Evolutionary conservation across 768 basidiomycete genomes (phyloP).

Genomic region (Strobilomyces confusus): DNA sequence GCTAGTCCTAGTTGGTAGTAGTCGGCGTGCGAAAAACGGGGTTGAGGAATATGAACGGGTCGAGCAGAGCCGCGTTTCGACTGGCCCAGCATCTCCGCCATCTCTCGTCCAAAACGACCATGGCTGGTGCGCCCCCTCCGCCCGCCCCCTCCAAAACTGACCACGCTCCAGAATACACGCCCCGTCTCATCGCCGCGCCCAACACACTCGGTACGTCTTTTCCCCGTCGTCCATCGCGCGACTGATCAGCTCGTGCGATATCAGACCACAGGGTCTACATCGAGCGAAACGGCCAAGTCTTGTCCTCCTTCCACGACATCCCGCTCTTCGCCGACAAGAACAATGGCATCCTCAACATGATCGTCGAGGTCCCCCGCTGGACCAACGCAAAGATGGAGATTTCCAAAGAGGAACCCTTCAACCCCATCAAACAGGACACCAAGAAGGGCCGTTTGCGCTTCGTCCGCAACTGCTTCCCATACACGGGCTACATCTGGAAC

Average conservation of each 20-base stretch:
- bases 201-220: constrained; percentile 82
- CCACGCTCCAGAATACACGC: constrained; percentile 52
- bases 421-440: constrained; percentile 99
- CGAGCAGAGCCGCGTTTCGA: too few relatives aligned
- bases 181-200: constrained; percentile 80
- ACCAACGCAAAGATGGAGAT: constrained; percentile 99
- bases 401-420: constrained; percentile 97
- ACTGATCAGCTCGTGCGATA: constrained; percentile 22
- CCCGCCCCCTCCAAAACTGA: too few relatives aligned
- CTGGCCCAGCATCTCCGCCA: constrained; percentile 44
- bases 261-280: constrained; percentile 93
- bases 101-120: constrained; percentile 42
- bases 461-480: constrained; percentile 99
- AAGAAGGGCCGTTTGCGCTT: constrained; percentile 95
- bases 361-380: constrained; percentile 98
- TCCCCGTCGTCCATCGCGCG: constrained; percentile 2
- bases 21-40: background rate
- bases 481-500: constrained; percentile 99
- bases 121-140: constrained; percentile 31
- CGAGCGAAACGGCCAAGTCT: constrained; percentile 81
- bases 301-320: constrained; percentile 93
- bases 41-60: too few relatives aligned
- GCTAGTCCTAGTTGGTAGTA: background rate
- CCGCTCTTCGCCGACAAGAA: constrained; percentile 96
- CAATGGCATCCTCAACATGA: constrained; percentile 97